Conservation (phyloP, 163 green algal species). For the Volvox carteri region DNA sequence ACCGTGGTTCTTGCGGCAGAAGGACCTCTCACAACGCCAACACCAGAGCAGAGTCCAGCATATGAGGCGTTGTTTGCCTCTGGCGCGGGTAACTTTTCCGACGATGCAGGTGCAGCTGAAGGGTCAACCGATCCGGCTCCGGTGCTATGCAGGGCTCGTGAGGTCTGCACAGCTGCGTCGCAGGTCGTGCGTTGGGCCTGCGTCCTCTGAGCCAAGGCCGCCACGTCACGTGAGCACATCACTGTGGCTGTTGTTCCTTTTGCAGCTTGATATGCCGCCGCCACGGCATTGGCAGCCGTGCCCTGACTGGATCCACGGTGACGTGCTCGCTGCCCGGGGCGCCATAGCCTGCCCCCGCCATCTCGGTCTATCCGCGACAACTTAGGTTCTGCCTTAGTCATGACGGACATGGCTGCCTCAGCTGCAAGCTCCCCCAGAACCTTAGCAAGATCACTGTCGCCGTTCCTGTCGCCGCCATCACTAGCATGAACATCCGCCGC, state of each 20-base stretch:
- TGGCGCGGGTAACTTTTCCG: background rate
- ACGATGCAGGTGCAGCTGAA: background rate
- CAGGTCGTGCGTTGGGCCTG: background rate
- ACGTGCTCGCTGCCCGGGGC: background rate
- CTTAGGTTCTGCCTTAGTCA: background rate
- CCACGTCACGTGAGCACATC: background rate
- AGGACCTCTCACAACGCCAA: background rate
- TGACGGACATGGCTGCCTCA: conserved; percentile 19
- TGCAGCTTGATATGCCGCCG: background rate
- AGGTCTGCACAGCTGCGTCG: background rate
- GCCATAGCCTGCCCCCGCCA: background rate
- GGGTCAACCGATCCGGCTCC: no score
- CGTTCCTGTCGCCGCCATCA: background rate
- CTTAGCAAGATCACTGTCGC: background rate
- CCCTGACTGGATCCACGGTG: background rate
- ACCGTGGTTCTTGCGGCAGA: background rate
- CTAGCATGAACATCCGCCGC: background rate
- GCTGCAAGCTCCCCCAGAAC: conserved; percentile 7
- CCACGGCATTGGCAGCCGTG: background rate
- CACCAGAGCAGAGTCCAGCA: background rate
- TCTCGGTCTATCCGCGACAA: background rate
- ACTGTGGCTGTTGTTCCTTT: background rate
- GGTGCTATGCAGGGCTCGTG: background rate
- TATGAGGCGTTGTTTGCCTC: background rate
- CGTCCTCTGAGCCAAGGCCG: no score